phyloP scores from a whole-genome alignment of 306 rosid species.

The Sphenostylis stenocarpa region DNA sequence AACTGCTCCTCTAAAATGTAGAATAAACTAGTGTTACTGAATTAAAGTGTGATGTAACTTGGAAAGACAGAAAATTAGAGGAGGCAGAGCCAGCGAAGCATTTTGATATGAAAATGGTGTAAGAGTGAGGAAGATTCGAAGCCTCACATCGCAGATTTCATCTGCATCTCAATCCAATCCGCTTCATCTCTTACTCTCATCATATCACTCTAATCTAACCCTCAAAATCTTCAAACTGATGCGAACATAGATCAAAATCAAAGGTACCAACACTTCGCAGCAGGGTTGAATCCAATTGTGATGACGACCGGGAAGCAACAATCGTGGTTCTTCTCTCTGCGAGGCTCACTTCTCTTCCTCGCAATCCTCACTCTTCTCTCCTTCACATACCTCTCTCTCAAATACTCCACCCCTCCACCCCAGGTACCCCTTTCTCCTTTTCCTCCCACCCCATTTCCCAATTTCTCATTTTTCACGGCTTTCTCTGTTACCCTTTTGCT shows the following conservation, averaged over 20 bases:
- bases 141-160: constrained; percentile 10
- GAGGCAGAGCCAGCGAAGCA: no score
- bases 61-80: no score
- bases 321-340: constrained; percentile 55
- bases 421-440: constrained; percentile 34
- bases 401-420: constrained; percentile 39
- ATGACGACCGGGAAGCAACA: constrained; percentile 61
- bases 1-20: no score
- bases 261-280: neutral
- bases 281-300: constrained; percentile 11
- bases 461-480: neutral
- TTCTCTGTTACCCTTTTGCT: constrained; percentile 21
- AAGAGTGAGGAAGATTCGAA: neutral
- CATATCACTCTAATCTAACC: neutral
- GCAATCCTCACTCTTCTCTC: constrained; percentile 77
- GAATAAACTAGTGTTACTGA: no score
- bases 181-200: neutral
- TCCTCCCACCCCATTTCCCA: neutral
- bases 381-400: constrained; percentile 73
- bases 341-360: constrained; percentile 65
- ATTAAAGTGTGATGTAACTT: no score
- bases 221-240: neutral
- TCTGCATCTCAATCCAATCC: neutral
- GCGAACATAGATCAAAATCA: neutral
- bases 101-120: neutral